Base-by-base conservation (phyloP, 1,139 yeast species). In the Pichia sp. region DNA sequence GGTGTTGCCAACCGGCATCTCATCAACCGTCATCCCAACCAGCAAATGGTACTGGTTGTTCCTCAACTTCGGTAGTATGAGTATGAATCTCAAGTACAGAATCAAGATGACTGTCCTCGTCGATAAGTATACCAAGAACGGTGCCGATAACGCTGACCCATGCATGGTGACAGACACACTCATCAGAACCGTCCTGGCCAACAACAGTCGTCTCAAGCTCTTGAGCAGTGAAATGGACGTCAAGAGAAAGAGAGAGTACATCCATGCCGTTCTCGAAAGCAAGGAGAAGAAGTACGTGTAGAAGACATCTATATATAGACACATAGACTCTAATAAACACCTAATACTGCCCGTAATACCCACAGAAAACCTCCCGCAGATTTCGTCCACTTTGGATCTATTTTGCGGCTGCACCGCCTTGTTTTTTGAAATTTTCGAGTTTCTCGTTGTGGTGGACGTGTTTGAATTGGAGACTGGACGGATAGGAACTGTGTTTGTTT, bases 181-280 rank as follows among this genome's bases (percentile, higher is more conserved):
- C n/a, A 48, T 70, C 12, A 67, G 75, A 48, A 57, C 58, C 4
- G 55, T 62, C 4, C 52, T 73, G 45, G 62, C 67, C 2, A 71
- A 67, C 34, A 69, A 67, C 44, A 75, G 75, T 31, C 68, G 67
- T 47, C 58, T 69, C 47, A 72, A 68, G 47, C 54, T 70, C 3
- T 66, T 70, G 1, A 67, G 70, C 8, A 56, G 58, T 18, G 67
- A 66, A 0, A 57, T 72, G 38, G 59, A 59, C 31, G 42, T 63
- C 4, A 53, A 53, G 2, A 58, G 65, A 33, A 72, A 72, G 54
- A 40, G 44, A 12, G 58, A 58, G 40, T 71, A 72, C 51, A 58
- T 69, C n/a, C n/a, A 37, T 9, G 48, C 48, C 4, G 38, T 47
- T 1, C 22, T n/a, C 21, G 42, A 43, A 9, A 46, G 41, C 15